Conservation (phyloP, 2,329 filamentous ascomycete genomes). For the Cercospora beticola region DNA sequence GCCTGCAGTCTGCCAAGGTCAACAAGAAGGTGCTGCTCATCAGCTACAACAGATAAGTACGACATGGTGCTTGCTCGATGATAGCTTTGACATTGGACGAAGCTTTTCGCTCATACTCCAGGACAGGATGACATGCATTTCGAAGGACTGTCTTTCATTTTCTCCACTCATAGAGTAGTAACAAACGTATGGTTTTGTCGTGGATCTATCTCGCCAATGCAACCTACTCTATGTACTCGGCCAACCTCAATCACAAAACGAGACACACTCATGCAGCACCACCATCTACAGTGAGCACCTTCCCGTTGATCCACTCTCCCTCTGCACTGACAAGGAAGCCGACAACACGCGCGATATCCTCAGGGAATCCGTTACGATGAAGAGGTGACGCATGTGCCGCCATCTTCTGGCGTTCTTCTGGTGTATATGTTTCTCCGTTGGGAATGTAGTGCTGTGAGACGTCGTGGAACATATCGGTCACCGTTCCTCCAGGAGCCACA, state of each 20-base stretch:
- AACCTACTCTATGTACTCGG: neutral
- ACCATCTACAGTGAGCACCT: conserved; percentile 42
- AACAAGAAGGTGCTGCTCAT: neutral
- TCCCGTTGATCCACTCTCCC: conserved; percentile 53
- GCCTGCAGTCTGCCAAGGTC: neutral
- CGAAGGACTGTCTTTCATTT: neutral
- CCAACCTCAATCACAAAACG: neutral
- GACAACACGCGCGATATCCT: conserved; percentile 63
- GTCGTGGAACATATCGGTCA: conserved; percentile 59
- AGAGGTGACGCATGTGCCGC: conserved; percentile 51
- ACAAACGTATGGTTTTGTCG: neutral
- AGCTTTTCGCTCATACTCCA: neutral
- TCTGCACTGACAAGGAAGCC: conserved; percentile 57
- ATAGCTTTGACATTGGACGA: neutral
- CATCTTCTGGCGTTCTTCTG: conserved; percentile 1
- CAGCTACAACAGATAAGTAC: neutral
- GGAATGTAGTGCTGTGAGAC: conserved; percentile 62
- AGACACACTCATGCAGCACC: neutral
- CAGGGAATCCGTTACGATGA: conserved; percentile 61
- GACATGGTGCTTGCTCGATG: neutral
- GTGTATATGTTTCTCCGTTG: conserved; percentile 44
- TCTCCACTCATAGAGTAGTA: neutral
- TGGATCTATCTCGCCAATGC: neutral
- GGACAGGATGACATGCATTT: neutral
- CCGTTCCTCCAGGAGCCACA: conserved; percentile 56